Evolutionary conservation across 2,329 filamentous ascomycete species (phyloP), one percentile per base, ranked within the genome.

Genomic region (Epichloe glyceriae): DNA sequence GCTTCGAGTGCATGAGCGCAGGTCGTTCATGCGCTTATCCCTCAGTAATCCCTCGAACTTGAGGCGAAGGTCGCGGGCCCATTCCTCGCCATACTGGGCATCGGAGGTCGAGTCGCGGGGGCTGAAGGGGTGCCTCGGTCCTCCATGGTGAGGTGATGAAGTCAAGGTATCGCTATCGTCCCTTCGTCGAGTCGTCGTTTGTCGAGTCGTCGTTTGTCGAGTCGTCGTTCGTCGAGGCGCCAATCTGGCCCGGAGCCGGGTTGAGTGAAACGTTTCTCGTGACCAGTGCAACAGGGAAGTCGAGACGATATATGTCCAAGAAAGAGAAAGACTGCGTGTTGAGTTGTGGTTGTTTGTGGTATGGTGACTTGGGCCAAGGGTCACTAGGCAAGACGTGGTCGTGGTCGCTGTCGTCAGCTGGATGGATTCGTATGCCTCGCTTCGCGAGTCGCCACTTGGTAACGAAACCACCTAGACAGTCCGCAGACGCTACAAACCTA

Each of bases 41-140:
- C 87, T 85, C 62, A 97, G 76, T 54, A 95, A 73, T 56, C 89
- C 85, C 65, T 95, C 88, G 67, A 96, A 96, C 62, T 88, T 85
- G 60, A 85, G 73, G 48, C 86, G 84, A 60, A 97, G 73, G 53
- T 89, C 86, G 60, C 80, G 77, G 26, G 89, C 88, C 82, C 83
- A 87, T 61, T 79, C 76, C 62, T 89, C 85, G 62, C 84, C 83
- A 60, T 80, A 78, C 6, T 74, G 70, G 39, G 61, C 59, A 42
- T 61, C 54, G 35, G 57, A 55, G 49, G 61, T 56, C 19, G 50
- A 47, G 37, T 59, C 57, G 51, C 57, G 59, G 42, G 63, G 57
- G 56, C 59, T 58, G 56, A 61, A 60, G 52, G 67, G 62, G 60
- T 63, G 59, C 61, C 60, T 61, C 63, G 66, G 57, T 66, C 65